Conservation (phyloP, 2,329 filamentous ascomycete genomes). For the Cladorrhinum sp. region DNA sequence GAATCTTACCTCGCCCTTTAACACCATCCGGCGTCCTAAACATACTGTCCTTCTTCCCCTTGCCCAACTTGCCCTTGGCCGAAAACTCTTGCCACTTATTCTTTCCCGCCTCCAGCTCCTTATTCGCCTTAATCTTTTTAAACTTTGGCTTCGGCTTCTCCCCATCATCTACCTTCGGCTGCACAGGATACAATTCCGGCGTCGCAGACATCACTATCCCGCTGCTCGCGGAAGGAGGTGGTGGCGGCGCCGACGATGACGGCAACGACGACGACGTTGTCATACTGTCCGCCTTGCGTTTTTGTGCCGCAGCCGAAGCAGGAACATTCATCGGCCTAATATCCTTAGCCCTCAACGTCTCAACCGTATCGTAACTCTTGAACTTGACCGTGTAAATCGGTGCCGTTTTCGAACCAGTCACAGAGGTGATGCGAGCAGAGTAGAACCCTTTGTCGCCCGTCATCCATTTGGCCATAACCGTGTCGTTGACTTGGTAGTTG, state of each 20-base stretch:
- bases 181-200: conserved; percentile 55
- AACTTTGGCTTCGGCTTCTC: conserved; percentile 76
- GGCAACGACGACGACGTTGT: no score
- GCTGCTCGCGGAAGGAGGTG: conserved; percentile 44
- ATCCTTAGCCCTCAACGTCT: conserved; percentile 78
- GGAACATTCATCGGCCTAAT: conserved; percentile 64
- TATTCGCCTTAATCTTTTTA: conserved; percentile 88
- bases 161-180: conserved; percentile 58
- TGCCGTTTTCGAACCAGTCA: conserved; percentile 86
- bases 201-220: conserved; percentile 55
- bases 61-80: conserved; percentile 68
- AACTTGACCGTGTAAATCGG: conserved; percentile 95
- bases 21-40: conserved; percentile 88
- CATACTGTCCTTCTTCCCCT: conserved; percentile 90
- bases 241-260: conserved; percentile 31
- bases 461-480: conserved; percentile 84
- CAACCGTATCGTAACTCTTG: conserved; percentile 82
- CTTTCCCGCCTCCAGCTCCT: conserved; percentile 86
- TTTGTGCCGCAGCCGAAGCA: conserved; percentile 48
- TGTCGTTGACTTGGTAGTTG: conserved; percentile 83
- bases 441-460: conserved; percentile 89
- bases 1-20: conserved; percentile 73
- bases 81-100: conserved; percentile 94
- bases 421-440: conserved; percentile 85
- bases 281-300: conserved; percentile 83